Evolutionary conservation across 805 yeast genomes (phyloP).

Genomic region (Teunomyces atbi): DNA sequence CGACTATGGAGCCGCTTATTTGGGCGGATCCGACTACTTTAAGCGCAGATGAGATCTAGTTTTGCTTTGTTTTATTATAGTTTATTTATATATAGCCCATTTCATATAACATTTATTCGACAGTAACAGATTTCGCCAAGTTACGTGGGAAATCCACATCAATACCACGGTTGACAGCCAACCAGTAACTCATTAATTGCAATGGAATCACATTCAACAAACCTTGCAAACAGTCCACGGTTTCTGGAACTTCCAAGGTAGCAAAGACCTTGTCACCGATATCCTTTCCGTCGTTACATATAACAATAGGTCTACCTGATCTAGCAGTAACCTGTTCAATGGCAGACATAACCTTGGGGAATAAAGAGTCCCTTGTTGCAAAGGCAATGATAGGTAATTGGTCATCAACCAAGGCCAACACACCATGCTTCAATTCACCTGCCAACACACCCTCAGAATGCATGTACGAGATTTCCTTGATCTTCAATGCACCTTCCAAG

Average conservation of each 20-base stretch:
- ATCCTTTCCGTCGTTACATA: slow-evolving; percentile 80
- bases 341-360: slow-evolving; percentile 94
- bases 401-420: slow-evolving; percentile 92
- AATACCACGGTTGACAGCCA: slow-evolving; percentile 90
- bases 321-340: slow-evolving; percentile 96
- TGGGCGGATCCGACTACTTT: slow-evolving; percentile 74
- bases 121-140: slow-evolving; percentile 97
- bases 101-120: slow-evolving; percentile 54
- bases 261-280: slow-evolving; percentile 61
- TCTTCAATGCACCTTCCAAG: slow-evolving; percentile 96
- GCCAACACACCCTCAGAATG: slow-evolving; percentile 99
- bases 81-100: slow-evolving; percentile 1
- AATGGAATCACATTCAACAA: slow-evolving; percentile 89
- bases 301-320: slow-evolving; percentile 92
- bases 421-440: slow-evolving; percentile 98
- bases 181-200: slow-evolving; percentile 95
- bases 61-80: neutral
- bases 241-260: slow-evolving; percentile 85
- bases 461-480: slow-evolving; percentile 97
- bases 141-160: slow-evolving; percentile 99
- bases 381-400: slow-evolving; percentile 90
- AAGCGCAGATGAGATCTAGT: slow-evolving; percentile 43
- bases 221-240: slow-evolving; percentile 98
- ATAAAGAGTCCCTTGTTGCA: slow-evolving; percentile 93
- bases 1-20: slow-evolving; percentile 66